Conservation (phyloP, 2,329 filamentous ascomycete species). For the Talaromyces islandicus region DNA sequence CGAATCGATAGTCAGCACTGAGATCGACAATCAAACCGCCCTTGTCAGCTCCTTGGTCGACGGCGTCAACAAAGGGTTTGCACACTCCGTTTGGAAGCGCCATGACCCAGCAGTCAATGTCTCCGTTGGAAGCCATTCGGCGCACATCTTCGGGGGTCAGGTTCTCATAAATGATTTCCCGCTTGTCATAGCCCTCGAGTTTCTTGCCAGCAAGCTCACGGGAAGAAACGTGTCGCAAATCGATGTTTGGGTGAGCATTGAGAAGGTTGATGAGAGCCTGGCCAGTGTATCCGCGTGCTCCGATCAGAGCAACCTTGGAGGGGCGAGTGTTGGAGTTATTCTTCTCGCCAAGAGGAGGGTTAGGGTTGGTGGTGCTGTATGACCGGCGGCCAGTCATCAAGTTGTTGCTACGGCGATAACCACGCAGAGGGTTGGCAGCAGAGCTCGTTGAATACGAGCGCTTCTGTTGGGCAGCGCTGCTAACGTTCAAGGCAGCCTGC, state of each 20-base stretch:
- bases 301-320: conserved; percentile 78
- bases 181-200: conserved; percentile 84
- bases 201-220: conserved; percentile 84
- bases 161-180: conserved; percentile 87
- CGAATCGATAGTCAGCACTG: conserved; percentile 94
- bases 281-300: conserved; percentile 89
- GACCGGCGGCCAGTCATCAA: conserved; percentile 29
- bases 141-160: conserved; percentile 79
- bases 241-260: conserved; percentile 82
- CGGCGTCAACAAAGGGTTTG: conserved; percentile 86
- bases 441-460: conserved; percentile 56
- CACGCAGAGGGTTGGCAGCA: conserved; percentile 30
- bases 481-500: conserved; percentile 58
- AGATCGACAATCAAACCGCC: conserved; percentile 82
- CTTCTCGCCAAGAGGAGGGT: conserved; percentile 82
- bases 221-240: conserved; percentile 85
- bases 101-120: conserved; percentile 97
- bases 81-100: conserved; percentile 92
- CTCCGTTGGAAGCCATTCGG: conserved; percentile 73
- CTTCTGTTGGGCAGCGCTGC: conserved; percentile 51
- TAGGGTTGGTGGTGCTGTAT: conserved; percentile 63
- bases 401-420: conserved; percentile 25
- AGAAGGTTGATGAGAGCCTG: conserved; percentile 83
- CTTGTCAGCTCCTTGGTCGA: conserved; percentile 63
- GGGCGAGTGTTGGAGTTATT: conserved; percentile 77